These are phyloP conservation scores for Euphorbia celastroides DNA, from an alignment of 441 rosid species.

Conservation along the genomic window DNA sequence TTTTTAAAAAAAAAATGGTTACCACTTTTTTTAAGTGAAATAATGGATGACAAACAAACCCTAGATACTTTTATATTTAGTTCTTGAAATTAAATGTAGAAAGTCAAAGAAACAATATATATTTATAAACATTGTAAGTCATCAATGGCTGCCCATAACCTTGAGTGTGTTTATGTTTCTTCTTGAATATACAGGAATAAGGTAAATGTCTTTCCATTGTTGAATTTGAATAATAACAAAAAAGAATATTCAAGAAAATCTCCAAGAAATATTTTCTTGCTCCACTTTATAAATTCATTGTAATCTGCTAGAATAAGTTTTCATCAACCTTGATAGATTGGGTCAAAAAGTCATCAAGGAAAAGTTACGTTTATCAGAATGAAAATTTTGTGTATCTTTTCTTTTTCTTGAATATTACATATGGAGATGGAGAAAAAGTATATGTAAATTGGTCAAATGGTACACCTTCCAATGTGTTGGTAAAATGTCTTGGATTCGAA, in stretches of 20 bases:
- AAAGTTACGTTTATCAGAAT: neutral
- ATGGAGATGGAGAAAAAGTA: neutral
- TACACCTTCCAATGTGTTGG: too few species aligned
- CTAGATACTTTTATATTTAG: too few species aligned
- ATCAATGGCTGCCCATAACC: slow-evolving; percentile 17
- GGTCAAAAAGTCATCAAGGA: slow-evolving; percentile 12
- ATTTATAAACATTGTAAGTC: neutral
- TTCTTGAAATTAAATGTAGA: too few species aligned
- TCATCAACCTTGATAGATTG: slow-evolving; percentile 8
- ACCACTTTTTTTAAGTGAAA: too few species aligned
- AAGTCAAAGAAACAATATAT: slow-evolving; percentile 19
- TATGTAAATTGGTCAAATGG: too few species aligned
- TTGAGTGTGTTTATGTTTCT: slow-evolving; percentile 19
- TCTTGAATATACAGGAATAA: slow-evolving; percentile 11
- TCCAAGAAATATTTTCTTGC: slow-evolving; percentile 15
- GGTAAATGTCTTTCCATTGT: neutral
- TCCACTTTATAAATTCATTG: slow-evolving; percentile 10
- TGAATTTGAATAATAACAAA: too few species aligned
- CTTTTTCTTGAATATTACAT: neutral
- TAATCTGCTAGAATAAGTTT: neutral
- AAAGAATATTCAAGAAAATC: too few species aligned
- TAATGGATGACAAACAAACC: too few species aligned
- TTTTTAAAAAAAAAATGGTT: too few species aligned
- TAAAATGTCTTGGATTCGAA: too few species aligned
- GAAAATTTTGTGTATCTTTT: neutral